Evolutionary conservation across 495 filamentous ascomycete species (phyloP).

Genomic region (Penicillium roqueforti): DNA sequence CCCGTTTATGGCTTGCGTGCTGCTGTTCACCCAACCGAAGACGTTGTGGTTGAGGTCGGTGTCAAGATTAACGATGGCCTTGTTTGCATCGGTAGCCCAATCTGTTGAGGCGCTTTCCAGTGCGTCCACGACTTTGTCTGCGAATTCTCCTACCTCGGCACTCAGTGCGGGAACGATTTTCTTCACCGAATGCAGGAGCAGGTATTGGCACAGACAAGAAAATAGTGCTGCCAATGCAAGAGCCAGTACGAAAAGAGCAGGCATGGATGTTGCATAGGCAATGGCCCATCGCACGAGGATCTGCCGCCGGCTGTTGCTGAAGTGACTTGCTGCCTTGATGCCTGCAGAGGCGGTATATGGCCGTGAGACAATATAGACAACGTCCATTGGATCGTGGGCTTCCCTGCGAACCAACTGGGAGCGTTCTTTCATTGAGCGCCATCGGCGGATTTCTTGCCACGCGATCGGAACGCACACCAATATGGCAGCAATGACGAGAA

Average conservation of each 20-base stretch:
- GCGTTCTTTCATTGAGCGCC: slow-evolving; percentile 65
- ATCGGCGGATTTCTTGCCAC: slow-evolving; percentile 74
- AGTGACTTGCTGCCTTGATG: slow-evolving; percentile 65
- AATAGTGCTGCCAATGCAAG: slow-evolving; percentile 83
- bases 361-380: slow-evolving; percentile 80
- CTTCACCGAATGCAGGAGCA: slow-evolving; percentile 68
- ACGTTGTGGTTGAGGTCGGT: slow-evolving; percentile 75
- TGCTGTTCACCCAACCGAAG: slow-evolving; percentile 83
- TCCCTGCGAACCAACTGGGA: slow-evolving; percentile 61
- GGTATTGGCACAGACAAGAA: slow-evolving; percentile 78
- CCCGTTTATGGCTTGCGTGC: slow-evolving; percentile 73
- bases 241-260: slow-evolving; percentile 82
- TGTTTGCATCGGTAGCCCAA: slow-evolving; percentile 78
- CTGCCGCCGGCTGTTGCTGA: slow-evolving; percentile 62
- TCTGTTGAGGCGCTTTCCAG: slow-evolving; percentile 67
- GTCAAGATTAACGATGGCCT: slow-evolving; percentile 62
- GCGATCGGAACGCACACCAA: slow-evolving; percentile 72
- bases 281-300: slow-evolving; percentile 77
- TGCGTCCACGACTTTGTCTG: slow-evolving; percentile 67
- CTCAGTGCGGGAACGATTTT: slow-evolving; percentile 73
- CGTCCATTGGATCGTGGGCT: slow-evolving; percentile 76
- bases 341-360: slow-evolving; percentile 69
- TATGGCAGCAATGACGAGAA: slow-evolving; percentile 65
- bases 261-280: slow-evolving; percentile 78
- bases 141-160: slow-evolving; percentile 73